Evolutionary conservation across 352 stramenopile species (phyloP).

Genomic region (Globisporangium emineosum): DNA sequence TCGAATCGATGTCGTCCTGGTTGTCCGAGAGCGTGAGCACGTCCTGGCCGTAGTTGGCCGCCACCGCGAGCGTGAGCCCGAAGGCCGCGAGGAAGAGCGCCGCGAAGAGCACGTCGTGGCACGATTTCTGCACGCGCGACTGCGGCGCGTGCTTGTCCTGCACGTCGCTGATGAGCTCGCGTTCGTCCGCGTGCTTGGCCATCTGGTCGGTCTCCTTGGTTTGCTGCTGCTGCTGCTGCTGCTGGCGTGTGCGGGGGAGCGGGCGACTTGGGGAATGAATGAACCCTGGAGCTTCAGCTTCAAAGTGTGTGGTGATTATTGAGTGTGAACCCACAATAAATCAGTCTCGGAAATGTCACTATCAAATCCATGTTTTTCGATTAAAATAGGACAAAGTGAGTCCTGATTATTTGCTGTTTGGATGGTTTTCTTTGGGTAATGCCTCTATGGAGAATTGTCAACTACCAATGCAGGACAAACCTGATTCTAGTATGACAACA

Average conservation of each 20-base stretch:
- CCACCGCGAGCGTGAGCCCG: constrained; percentile 22
- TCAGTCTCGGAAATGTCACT: background rate
- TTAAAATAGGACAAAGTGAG: background rate
- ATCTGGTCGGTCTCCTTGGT: background rate
- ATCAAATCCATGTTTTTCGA: background rate
- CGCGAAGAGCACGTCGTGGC: constrained; percentile 24
- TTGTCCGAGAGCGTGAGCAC: constrained; percentile 23
- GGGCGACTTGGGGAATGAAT: constrained; percentile 8
- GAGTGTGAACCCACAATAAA: constrained; percentile 3
- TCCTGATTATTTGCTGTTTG: background rate
- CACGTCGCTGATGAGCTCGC: constrained; percentile 15
- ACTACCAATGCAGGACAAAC: background rate
- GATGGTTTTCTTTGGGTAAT: background rate
- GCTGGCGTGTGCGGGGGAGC: background rate
- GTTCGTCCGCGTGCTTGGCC: constrained; percentile 15
- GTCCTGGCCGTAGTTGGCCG: constrained; percentile 20
- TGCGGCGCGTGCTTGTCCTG: constrained; percentile 18
- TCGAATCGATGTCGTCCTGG: constrained; percentile 24
- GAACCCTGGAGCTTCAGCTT: background rate
- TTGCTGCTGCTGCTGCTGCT: background rate
- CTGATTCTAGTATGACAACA: no score
- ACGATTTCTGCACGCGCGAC: constrained; percentile 27
- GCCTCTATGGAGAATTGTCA: no score
- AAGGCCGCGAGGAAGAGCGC: constrained; percentile 23
- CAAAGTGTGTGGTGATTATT: background rate